Conservation (phyloP, 2,329 filamentous ascomycete species). For the Ophiostoma novo-ulmi region DNA sequence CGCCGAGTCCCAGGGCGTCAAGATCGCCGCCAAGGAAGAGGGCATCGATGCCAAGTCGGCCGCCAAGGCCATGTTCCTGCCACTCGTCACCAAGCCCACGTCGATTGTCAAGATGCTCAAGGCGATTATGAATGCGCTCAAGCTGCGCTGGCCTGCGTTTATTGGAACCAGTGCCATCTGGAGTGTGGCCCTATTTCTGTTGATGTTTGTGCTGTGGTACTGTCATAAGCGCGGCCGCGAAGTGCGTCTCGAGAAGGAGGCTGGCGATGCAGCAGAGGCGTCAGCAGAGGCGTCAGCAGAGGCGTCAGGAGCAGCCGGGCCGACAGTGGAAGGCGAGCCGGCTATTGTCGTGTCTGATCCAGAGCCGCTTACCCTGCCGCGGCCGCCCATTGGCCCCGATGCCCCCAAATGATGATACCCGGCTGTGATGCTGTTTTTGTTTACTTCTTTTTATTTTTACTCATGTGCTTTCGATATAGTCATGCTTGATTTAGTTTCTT, state of each 20-base stretch:
- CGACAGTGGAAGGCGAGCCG: neutral
- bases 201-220: conserved; percentile 95
- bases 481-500: neutral
- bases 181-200: conserved; percentile 79
- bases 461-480: neutral
- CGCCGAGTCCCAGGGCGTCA: conserved; percentile 65
- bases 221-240: conserved; percentile 93
- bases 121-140: conserved; percentile 85
- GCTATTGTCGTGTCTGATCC: conserved; percentile 17
- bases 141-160: conserved; percentile 82
- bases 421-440: neutral
- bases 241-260: conserved; percentile 59
- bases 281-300: neutral
- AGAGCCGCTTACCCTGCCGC: conserved; percentile 3
- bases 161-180: conserved; percentile 88
- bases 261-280: conserved; percentile 10
- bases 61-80: conserved; percentile 61
- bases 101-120: conserved; percentile 77
- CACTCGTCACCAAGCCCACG: conserved; percentile 80
- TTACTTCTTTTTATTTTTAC: neutral
- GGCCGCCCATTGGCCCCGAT: conserved; percentile 23
- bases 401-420: conserved; percentile 13
- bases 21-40: conserved; percentile 38
- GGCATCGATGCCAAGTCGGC: conserved; percentile 50
- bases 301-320: neutral